These are phyloP conservation scores for Nitzschia putrida DNA, from an alignment of 108 stramenopile species.

Conservation along the genomic window DNA sequence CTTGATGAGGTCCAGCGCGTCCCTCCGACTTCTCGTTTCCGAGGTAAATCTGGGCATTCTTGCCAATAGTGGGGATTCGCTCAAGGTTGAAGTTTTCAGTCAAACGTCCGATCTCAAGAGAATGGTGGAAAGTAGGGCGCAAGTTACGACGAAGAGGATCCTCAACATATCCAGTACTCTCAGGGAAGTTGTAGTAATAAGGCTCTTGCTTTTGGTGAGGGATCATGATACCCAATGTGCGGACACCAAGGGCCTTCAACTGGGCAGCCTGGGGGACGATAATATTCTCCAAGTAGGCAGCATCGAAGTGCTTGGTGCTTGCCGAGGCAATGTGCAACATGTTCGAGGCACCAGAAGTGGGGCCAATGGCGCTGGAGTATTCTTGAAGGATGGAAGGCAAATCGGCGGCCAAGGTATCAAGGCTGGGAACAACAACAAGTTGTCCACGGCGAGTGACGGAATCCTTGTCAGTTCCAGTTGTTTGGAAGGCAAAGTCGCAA, in stretches of 20 bases:
- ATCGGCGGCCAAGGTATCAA: conserved; percentile 49
- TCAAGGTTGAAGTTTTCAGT: conserved; percentile 82
- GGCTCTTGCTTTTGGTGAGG: conserved; percentile 76
- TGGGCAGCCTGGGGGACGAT: conserved; percentile 53
- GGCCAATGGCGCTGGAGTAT: conserved; percentile 55
- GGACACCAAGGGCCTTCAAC: conserved; percentile 76
- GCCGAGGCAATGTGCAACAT: conserved; percentile 81
- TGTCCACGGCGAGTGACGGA: conserved; percentile 74
- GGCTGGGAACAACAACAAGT: conserved; percentile 57
- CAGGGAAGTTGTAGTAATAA: conserved; percentile 85
- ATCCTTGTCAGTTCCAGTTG: conserved; percentile 76
- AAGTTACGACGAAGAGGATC: conserved; percentile 93
- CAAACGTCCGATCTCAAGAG: conserved; percentile 87
- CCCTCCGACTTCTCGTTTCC: conserved; percentile 76
- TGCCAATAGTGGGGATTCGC: conserved; percentile 86
- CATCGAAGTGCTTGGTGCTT: conserved; percentile 28
- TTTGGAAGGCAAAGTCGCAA: conserved; percentile 86
- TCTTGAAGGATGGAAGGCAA: conserved; percentile 64
- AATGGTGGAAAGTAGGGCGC: conserved; percentile 95
- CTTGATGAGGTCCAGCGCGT: conserved; percentile 80
- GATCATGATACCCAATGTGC: conserved; percentile 79
- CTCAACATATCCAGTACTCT: conserved; percentile 77
- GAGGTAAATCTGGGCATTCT: conserved; percentile 91
- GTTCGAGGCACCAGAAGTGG: conserved; percentile 68
- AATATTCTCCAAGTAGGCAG: conserved; percentile 54